Base-by-base conservation (phyloP, 257 asterid genomes). In the Rubia yunnanensis region DNA sequence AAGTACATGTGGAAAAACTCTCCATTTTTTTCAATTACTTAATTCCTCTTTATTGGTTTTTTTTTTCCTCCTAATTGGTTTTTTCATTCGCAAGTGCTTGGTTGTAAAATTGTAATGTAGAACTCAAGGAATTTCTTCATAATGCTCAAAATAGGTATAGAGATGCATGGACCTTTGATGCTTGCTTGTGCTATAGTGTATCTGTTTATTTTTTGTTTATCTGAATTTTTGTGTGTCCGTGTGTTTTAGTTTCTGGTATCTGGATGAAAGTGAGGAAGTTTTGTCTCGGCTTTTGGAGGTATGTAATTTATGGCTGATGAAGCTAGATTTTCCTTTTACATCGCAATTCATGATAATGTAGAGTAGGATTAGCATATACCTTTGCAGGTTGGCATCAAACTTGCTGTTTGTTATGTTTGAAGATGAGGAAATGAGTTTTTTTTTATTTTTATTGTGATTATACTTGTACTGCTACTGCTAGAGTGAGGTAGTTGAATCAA, bases 241-340 rank as follows among this genome's bases (percentile, higher is more conserved):
- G 61, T 36, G 20, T 61, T 41, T 0, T 69, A 87, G 99, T 86
- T 83, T 81, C 74, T 88, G 89, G 82, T 71, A 82, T 76, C 64
- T 87, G 80, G 77, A n/a, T n/a, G n/a, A n/a, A n/a, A 86, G 99
- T 67, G 88, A 84, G 71, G 80, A 74, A 26, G 95, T 94, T 56
- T 87, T 90, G 34, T 68, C 62, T 58, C 82, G 89, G 46, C 92
- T 94, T 56, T 84, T 82, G 69, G 92, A 84, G 92, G 99, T 41
- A 39, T 53, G n/a, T n/a, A n/a, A n/a, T n/a, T n/a, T n/a, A n/a
- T n/a, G n/a, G n/a, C n/a, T n/a, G 17, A 20, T 14, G 5, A 13
- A 28, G 63, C 20, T 46, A 41, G n/a, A 18, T 46, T 64, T 18
- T 18, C 10, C 0, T 1, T 9, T 4, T 18, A 9, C 35, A 3